A percentile compares a stretch with the other conserved stretches of the same genome.
These are phyloP conservation scores for Stephanodiscus minutulus DNA, from an alignment of 108 stramenopile species.

Conservation along the genomic window DNA sequence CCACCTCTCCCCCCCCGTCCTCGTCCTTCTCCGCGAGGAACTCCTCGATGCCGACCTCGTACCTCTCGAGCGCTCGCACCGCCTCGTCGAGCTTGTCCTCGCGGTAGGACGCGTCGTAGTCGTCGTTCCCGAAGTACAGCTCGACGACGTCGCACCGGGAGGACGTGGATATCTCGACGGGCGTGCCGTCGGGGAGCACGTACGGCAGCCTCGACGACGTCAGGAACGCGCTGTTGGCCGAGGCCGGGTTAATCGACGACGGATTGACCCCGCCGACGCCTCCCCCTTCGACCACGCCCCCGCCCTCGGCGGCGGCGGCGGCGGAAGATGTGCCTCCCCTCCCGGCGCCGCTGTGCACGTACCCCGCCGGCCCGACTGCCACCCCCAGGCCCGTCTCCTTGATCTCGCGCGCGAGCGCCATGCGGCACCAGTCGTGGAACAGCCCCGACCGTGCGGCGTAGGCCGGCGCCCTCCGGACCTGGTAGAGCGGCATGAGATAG, in stretches of 20 bases:
- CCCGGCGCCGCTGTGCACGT: conserved; percentile 16
- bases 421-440: conserved; percentile 63
- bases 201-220: conserved; percentile 63
- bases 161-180: conserved; percentile 66
- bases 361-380: conserved; percentile 56
- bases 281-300: not conserved
- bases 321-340: not conserved
- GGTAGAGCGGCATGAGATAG: conserved; percentile 73
- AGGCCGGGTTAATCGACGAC: conserved; percentile 31
- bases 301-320: not conserved
- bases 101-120: conserved; percentile 31
- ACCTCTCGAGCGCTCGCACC: conserved; percentile 18
- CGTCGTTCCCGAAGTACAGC: conserved; percentile 57
- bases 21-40: conserved; percentile 20
- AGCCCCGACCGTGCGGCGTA: conserved; percentile 29
- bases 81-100: conserved; percentile 49
- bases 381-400: conserved; percentile 74
- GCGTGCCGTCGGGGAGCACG: conserved; percentile 75
- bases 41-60: conserved; percentile 27
- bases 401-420: conserved; percentile 68
- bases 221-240: conserved; percentile 46
- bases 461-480: conserved; percentile 51
- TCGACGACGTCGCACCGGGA: conserved; percentile 72
- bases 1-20: conserved; percentile 13
- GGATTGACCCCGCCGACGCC: conserved; percentile 27